A percentile compares a stretch with the other conserved stretches of the same genome.
These are phyloP conservation scores for Colletotrichum echinochloae DNA, from an alignment of 2,329 filamentous ascomycete genomes.

Conservation along the genomic window DNA sequence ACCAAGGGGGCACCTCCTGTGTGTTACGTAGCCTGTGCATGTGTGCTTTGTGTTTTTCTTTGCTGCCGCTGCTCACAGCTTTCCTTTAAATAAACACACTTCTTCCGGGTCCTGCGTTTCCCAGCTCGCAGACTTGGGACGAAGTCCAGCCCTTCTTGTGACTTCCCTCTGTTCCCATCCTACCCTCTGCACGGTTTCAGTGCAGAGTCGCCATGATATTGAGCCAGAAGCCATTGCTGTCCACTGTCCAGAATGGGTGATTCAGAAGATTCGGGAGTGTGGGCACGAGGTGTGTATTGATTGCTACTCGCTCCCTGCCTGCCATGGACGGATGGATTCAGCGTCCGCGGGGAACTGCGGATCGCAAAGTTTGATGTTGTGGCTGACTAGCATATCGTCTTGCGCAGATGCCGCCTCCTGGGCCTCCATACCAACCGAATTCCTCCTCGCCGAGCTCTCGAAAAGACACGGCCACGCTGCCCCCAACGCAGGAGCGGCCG, in stretches of 20 bases:
- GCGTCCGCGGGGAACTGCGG: not conserved
- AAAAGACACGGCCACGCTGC: conserved; percentile 55
- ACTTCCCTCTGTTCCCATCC: not conserved
- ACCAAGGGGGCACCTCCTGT: conserved; percentile 10
- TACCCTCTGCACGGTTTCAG: conserved; percentile 11
- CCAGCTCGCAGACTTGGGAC: conserved; percentile 29
- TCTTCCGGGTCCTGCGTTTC: conserved; percentile 18
- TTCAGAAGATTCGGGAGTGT: conserved; percentile 25
- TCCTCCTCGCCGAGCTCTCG: conserved; percentile 65
- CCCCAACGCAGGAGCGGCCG: conserved; percentile 16
- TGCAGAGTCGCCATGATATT: conserved; percentile 36
- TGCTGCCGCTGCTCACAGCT: conserved; percentile 1
- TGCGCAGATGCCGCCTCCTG: conserved; percentile 52
- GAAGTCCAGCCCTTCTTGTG: conserved; percentile 7
- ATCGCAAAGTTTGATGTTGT: not conserved
- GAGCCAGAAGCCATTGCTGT: conserved; percentile 30
- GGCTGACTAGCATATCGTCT: conserved; percentile 10
- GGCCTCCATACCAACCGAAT: conserved; percentile 64
- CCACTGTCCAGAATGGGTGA: conserved; percentile 39
- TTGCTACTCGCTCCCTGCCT: not conserved
- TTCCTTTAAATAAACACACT: not conserved
- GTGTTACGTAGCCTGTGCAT: not conserved
- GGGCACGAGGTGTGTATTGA: conserved; percentile 31
- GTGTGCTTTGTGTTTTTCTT: not conserved
- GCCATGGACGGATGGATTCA: not conserved